These are phyloP conservation scores for Dictyostelium firmibasis DNA, from an alignment of 78 protist species.

Conservation along the genomic window DNA sequence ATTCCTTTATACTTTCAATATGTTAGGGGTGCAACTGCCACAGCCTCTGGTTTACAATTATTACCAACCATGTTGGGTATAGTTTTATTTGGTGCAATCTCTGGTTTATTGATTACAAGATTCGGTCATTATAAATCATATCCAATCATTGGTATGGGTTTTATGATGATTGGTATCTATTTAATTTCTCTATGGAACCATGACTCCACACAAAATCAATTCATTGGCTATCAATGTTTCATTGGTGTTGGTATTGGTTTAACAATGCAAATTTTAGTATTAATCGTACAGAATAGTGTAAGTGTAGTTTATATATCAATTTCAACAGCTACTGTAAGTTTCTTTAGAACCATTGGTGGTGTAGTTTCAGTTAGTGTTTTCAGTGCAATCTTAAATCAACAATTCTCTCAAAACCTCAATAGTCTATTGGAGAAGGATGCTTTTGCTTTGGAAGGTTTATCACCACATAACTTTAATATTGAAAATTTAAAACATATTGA, in stretches of 20 bases:
- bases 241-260: constrained; percentile 80
- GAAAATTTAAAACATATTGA: not conserved
- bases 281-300: constrained; percentile 72
- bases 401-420: constrained; percentile 5
- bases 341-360: constrained; percentile 82
- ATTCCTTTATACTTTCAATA: constrained; percentile 78
- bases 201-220: constrained; percentile 16
- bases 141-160: constrained; percentile 37
- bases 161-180: constrained; percentile 41
- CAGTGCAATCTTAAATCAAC: constrained; percentile 48
- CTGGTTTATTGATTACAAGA: constrained; percentile 38
- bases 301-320: constrained; percentile 32
- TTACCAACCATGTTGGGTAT: constrained; percentile 76
- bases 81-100: constrained; percentile 49
- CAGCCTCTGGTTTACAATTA: constrained; percentile 43
- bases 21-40: constrained; percentile 54
- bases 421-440: not conserved
- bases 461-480: not conserved
- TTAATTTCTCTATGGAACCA: constrained; percentile 21
- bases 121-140: constrained; percentile 71
- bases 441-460: not conserved
- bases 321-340: constrained; percentile 63
- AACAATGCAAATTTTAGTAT: constrained; percentile 70
- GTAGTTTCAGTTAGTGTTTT: constrained; percentile 73
- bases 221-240: constrained; percentile 48